Conservation (phyloP, 129 eudicot species). For the Scalesia atractyloides region DNA sequence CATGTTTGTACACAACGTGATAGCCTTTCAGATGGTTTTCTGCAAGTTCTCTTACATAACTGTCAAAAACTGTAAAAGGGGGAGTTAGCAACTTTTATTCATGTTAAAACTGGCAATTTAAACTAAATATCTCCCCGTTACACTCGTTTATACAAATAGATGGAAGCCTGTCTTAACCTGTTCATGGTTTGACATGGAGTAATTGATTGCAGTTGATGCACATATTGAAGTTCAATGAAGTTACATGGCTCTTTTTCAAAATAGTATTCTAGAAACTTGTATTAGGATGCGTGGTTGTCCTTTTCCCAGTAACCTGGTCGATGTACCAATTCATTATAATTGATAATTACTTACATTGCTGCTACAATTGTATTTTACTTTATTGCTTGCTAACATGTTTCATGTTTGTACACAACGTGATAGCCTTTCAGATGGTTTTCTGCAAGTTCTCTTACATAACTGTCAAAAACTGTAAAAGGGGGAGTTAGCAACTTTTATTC, state of each 20-base stretch:
- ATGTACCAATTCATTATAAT: not conserved
- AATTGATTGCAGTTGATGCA: not conserved
- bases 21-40: not conserved
- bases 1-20: constrained; percentile 12
- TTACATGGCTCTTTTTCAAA: constrained; percentile 2
- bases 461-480: not conserved
- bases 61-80: not conserved
- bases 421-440: not conserved
- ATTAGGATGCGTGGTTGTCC: no score
- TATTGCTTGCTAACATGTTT: constrained; percentile 8
- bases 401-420: constrained; percentile 12
- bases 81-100: not conserved
- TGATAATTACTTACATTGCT: not conserved
- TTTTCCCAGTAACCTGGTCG: constrained; percentile 13
- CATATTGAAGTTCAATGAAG: constrained; percentile 1
- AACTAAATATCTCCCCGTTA: not conserved
- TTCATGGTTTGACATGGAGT: not conserved
- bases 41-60: not conserved
- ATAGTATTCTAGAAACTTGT: no score
- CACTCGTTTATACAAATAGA: not conserved
- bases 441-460: not conserved
- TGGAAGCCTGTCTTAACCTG: constrained; percentile 1
- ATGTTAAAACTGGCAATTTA: not conserved
- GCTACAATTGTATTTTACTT: not conserved
- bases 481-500: not conserved